Evolutionary conservation across 2,329 filamentous ascomycete genomes (phyloP).

Genomic region (Teratosphaeria zuluensis): DNA sequence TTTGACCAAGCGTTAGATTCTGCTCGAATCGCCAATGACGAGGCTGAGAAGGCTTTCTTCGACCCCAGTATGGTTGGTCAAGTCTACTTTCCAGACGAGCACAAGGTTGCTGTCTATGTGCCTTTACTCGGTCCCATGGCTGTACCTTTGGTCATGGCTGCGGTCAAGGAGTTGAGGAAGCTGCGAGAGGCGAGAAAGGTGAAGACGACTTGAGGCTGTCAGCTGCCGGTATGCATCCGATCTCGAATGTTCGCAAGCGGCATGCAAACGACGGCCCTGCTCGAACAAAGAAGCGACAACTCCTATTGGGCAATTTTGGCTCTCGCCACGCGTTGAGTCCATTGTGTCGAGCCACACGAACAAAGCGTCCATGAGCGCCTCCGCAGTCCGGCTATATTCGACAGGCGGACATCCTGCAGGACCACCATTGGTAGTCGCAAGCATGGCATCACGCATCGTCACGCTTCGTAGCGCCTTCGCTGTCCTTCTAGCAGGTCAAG

Average conservation of each 20-base stretch:
- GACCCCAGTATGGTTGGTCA: conserved; percentile 99
- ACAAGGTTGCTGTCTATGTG: conserved; percentile 93
- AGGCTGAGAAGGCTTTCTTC: conserved; percentile 91
- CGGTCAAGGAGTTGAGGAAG: conserved; percentile 63
- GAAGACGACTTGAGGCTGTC: conserved; percentile 9
- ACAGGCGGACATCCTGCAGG: not conserved
- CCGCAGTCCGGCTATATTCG: not conserved
- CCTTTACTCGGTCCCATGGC: conserved; percentile 83
- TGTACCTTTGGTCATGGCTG: conserved; percentile 76
- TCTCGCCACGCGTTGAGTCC: too few relatives aligned
- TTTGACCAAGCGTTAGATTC: conserved; percentile 63
- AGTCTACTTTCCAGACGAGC: conserved; percentile 96
- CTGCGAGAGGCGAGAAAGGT: conserved; percentile 8
- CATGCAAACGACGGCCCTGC: not conserved
- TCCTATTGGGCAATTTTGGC: not conserved
- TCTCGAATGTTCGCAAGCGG: not conserved
- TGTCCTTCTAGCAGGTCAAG: not conserved
- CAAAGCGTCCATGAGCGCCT: not conserved
- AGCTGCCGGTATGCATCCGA: not conserved
- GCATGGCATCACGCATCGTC: not conserved
- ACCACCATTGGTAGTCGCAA: not conserved
- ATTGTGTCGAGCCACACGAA: not conserved
- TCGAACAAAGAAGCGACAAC: not conserved
- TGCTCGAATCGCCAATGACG: conserved; percentile 74
- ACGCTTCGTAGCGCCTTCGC: not conserved